Evolutionary conservation across 1,139 yeast genomes (phyloP), one percentile per base, ranked within the genome.

Genomic region (Zygoascus sp.): DNA sequence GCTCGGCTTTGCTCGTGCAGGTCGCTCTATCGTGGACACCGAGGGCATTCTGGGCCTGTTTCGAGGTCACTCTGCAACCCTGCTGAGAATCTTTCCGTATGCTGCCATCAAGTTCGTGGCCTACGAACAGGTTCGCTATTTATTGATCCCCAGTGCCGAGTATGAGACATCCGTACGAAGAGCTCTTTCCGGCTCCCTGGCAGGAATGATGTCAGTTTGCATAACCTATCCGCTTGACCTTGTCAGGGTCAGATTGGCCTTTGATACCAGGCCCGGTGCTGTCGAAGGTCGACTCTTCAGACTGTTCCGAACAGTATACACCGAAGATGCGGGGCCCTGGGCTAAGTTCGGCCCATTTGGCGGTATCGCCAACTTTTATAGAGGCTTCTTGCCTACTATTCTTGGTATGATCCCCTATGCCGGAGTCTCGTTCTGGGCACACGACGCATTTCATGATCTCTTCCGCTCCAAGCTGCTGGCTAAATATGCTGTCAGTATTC

Each of bases 101-200:
- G 97, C 98, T 3, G 96, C 97, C 13, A 86, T 92, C 61, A 94
- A 92, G 64, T 92, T 92, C 64, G 96, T 94, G n/a, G 90, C 95
- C 4, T 92, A 92, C 66, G 99, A 92, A 67, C 98, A 92, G 65
- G 80, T 90, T 45, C 69, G 99, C 52, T 74, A 86, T 11, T 50
- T 86, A 1, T 65, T 94, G 51, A 94, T 92, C 44, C 96, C 96
- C 1, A 71, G 75, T 46, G 82, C 79, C 50, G 68, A 69, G 10
- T 77, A 80, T 59, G 99, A 92, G 64, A 87, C 96, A 0, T 87
- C 85, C 1, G 69, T 77, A 25, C 75, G 97, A 58, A 72, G 99
- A 54, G 74, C 92, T 51, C 58, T 86, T 63, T 87, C 97, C 2
- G 99, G 99, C 1, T 86, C 96, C 10, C 70, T 92, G 13, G 86